phyloP scores from a whole-genome alignment of 352 stramenopile species.

The Globisporangium nodosum region DNA sequence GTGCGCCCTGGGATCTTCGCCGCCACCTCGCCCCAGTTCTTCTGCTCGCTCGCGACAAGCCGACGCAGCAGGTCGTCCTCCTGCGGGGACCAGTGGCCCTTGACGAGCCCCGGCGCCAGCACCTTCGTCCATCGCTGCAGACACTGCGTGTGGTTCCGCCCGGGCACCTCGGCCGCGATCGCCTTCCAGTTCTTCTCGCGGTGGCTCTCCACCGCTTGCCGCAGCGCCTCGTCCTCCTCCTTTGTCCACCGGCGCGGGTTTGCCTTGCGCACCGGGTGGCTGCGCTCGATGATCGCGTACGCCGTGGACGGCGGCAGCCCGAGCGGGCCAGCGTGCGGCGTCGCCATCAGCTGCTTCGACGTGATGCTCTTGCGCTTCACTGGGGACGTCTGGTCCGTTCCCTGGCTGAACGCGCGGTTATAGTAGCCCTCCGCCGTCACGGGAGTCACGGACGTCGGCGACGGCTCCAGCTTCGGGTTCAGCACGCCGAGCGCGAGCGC shows the following conservation, averaged over 20 bases:
- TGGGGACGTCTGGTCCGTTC: constrained; percentile 36
- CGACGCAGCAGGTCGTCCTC: constrained; percentile 79
- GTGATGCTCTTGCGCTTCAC: constrained; percentile 78
- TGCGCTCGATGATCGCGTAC: constrained; percentile 21
- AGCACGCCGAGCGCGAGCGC: not conserved
- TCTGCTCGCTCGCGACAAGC: constrained; percentile 77
- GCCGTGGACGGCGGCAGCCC: constrained; percentile 10
- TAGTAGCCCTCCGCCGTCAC: constrained; percentile 28
- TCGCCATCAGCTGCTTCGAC: constrained; percentile 58
- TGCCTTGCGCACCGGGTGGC: constrained; percentile 44
- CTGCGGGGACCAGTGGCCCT: constrained; percentile 88
- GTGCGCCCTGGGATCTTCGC: constrained; percentile 81
- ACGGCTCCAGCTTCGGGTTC: constrained; percentile 19
- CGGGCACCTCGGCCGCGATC: constrained; percentile 83
- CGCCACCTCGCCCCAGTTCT: constrained; percentile 87
- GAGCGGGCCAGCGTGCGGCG: constrained; percentile 23
- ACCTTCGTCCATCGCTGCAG: constrained; percentile 91
- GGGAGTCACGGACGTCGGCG: constrained; percentile 35
- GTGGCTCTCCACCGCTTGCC: constrained; percentile 78
- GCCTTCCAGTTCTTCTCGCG: constrained; percentile 91
- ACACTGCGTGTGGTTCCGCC: constrained; percentile 89
- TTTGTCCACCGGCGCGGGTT: constrained; percentile 82
- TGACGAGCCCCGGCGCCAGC: constrained; percentile 80
- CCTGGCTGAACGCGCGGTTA: constrained; percentile 19
- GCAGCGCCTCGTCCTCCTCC: constrained; percentile 86